Base-by-base conservation (phyloP, 305 asterid species). In the Withania somnifera region DNA sequence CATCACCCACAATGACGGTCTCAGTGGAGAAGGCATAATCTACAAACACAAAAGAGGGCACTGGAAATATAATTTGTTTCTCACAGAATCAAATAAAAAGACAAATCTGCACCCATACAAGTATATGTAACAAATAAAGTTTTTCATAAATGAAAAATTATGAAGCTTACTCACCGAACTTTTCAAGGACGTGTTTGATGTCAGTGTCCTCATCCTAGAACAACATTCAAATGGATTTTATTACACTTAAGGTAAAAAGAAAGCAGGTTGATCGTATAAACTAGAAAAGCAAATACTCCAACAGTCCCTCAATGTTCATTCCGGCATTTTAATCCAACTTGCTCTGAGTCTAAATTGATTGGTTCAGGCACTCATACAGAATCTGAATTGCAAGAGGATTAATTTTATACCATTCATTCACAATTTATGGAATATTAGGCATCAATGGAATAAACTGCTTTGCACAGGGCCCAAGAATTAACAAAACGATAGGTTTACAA, bases 1-100 rank as follows among this genome's bases (percentile, higher is more conserved):
- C 89, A 67, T 91, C 96, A 80, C 99, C 99, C 83, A 93, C 92
- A 87, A 95, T 85, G 80, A 88, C 87, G 14, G 98, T 95, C 80
- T 89, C 97, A 80, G 63, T 77, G 28, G 97, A 58, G 80, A 95
- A 91, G 81, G 94, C 91, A 85, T 82, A 89, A 77, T 94, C 99
- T 94, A 87, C 81, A 69, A 87, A 85, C 71, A 87, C 54, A 8
- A 82, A 66, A 73, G 28, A 14, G 20, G 53, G 32, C 57, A 8
- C 24, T 76, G 30, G 17, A 28, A 36, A 73, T 52, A 51, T 53
- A 40, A 24, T 15, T 9, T 34, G n/a, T 26, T 50, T 75, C 47
- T 50, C 47, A 17, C 63, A 75, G 28, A 75, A 75, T 51, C 61
- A 75, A 50, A 67, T 32, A 36, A 22, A 67, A 67, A 67, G 30